Evolutionary conservation across 257 asterid species (phyloP), one percentile per base, ranked within the genome.

Genomic region (Nicotiana attenuata): DNA sequence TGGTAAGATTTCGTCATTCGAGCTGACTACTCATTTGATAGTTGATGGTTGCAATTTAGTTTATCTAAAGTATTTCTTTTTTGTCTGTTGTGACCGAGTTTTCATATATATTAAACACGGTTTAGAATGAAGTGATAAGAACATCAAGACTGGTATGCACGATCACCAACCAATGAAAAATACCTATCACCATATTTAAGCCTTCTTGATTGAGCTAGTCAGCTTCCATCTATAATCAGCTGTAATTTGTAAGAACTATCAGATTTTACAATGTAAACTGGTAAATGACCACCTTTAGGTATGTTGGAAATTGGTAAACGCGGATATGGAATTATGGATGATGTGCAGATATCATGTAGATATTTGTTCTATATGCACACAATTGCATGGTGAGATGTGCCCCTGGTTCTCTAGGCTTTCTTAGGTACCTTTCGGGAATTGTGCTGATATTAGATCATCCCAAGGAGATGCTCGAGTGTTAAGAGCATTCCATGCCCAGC

Each of bases 1-100:
- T 52, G 97, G 97, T 94, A 93, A n/a, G 87, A 28, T 69, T 75
- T 84, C 29, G 41, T 29, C 19, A 33, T 52, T 78, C 41, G 26
- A 59, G 47, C 65, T 50, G 67, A 73, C 53, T 65, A 64, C 82
- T 67, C 29, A 24, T 35, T 45, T 26, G 38, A 77, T 11, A 8
- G 50, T 33, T 26, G 26, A 41, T 5, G 79, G 78, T 71, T 9
- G 17, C 56, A 35, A 15, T 77, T 35, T 28, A 78, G 45, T 82
- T 20, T 59, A 13, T 59, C 35, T 77, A 53, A 31, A 15, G 64
- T 22, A 5, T 38, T 31, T 19, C 4, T 31, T 57, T 73, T 47
- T 75, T 7, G 13, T 50, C 9, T 24, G 22, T 50, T 3, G 9
- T 15, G 79, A 50, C 38, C 52, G 45, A 75, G 16, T n/a, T n/a